A percentile compares a stretch with the other conserved stretches of the same genome.
phyloP scores from a whole-genome alignment of 1,284 basidiomycete species.

The Pseudozyma pruni region DNA sequence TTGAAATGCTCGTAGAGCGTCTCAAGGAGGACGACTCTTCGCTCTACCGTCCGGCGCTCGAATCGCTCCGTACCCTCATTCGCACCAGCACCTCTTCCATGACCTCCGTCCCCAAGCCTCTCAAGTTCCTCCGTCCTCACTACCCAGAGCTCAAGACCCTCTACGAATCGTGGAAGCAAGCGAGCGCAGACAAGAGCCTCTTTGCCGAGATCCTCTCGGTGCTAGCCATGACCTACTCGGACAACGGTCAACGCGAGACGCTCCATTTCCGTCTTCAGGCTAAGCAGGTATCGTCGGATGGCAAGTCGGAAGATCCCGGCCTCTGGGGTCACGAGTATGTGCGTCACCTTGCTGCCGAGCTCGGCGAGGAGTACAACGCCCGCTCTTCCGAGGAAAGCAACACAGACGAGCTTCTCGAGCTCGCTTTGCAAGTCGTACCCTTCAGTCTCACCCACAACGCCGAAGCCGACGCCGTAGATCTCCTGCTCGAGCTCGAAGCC shows the following conservation, averaged over 20 bases:
- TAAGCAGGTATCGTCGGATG: slow-evolving; percentile 39
- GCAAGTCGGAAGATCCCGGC: slow-evolving; percentile 77
- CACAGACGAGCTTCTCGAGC: slow-evolving; percentile 70
- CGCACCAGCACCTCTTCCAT: slow-evolving; percentile 97
- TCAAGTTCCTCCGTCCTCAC: slow-evolving; percentile 96
- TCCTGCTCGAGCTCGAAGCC: slow-evolving; percentile 92
- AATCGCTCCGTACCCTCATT: slow-evolving; percentile 92
- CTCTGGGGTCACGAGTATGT: slow-evolving; percentile 99
- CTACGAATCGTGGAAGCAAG: slow-evolving; percentile 55
- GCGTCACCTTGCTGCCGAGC: slow-evolving; percentile 93
- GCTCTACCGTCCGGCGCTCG: slow-evolving; percentile 89
- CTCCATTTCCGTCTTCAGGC: slow-evolving; percentile 70
- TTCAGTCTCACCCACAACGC: slow-evolving; percentile 96
- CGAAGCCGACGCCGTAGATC: slow-evolving; percentile 96
- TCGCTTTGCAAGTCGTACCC: slow-evolving; percentile 86
- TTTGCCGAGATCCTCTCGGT: slow-evolving; percentile 99
- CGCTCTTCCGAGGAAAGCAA: slow-evolving; percentile 60
- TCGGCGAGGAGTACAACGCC: slow-evolving; percentile 87
- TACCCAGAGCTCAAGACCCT: slow-evolving; percentile 80
- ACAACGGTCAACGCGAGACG: slow-evolving; percentile 93
- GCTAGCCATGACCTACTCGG: slow-evolving; percentile 99
- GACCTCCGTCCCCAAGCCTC: slow-evolving; percentile 99
- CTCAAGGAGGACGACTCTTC: slow-evolving; percentile 87
- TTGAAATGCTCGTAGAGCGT: slow-evolving; percentile 97
- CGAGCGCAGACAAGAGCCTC: slow-evolving; percentile 75